Conservation (phyloP, 352 stramenopile species). For the Phytophthora megakarya region DNA sequence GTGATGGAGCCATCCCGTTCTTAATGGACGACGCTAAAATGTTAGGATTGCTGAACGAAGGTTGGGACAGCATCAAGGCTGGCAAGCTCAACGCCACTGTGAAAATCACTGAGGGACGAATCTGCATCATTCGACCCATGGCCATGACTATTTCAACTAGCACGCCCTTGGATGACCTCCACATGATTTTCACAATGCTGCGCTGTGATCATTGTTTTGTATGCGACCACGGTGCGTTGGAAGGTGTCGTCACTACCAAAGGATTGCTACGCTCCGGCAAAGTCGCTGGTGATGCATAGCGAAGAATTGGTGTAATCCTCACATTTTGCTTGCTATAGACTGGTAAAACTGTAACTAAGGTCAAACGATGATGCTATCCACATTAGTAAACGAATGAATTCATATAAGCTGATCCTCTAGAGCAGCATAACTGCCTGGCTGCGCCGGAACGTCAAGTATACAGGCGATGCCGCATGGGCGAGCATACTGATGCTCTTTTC, state of each 20-base stretch:
- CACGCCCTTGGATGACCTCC: constrained; percentile 83
- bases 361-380: neutral
- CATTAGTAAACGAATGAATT: constrained; percentile 24
- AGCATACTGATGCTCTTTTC: constrained; percentile 89
- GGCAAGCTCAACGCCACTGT: constrained; percentile 56
- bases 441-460: constrained; percentile 85
- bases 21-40: constrained; percentile 86
- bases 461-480: constrained; percentile 72
- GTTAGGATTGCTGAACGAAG: constrained; percentile 71
- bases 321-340: neutral
- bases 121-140: constrained; percentile 76
- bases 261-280: constrained; percentile 64
- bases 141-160: constrained; percentile 82
- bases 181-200: constrained; percentile 93
- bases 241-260: constrained; percentile 85
- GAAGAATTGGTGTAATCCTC: neutral
- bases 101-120: constrained; percentile 70
- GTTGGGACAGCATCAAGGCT: constrained; percentile 68
- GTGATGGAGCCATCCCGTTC: constrained; percentile 54
- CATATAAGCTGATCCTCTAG: constrained; percentile 34
- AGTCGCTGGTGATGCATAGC: constrained; percentile 17
- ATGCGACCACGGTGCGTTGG: constrained; percentile 81
- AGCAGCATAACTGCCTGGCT: constrained; percentile 66
- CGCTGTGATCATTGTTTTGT: constrained; percentile 89
- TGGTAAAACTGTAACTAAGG: too few relatives aligned